These are phyloP conservation scores for Capronia coronata DNA, from an alignment of 2,329 filamentous ascomycete genomes.

Conservation along the genomic window DNA sequence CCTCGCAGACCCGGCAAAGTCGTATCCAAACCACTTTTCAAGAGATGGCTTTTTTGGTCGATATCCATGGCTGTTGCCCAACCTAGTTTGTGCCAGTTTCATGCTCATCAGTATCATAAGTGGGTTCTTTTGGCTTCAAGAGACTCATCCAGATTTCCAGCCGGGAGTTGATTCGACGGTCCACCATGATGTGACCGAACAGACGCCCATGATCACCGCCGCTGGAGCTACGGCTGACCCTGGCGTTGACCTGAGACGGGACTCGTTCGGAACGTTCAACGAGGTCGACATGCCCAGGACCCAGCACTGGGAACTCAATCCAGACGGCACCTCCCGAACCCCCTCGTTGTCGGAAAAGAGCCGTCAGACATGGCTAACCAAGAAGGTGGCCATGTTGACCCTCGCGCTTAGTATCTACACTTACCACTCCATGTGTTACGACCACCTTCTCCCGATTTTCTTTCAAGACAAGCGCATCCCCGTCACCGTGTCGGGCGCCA, in stretches of 20 bases:
- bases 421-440: conserved; percentile 87
- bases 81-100: conserved; percentile 71
- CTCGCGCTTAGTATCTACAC: conserved; percentile 84
- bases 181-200: conserved; percentile 44
- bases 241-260: conserved; percentile 65
- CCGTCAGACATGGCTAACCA: conserved; percentile 49
- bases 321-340: conserved; percentile 40
- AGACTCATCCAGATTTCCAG: conserved; percentile 82
- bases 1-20: conserved; percentile 69
- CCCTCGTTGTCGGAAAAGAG: conserved; percentile 36
- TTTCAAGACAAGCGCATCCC: conserved; percentile 66
- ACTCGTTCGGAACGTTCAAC: conserved; percentile 71
- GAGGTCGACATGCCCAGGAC: conserved; percentile 50
- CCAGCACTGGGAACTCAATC: conserved; percentile 47
- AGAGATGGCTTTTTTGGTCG: conserved; percentile 59
- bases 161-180: conserved; percentile 41
- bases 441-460: conserved; percentile 87
- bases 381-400: conserved; percentile 66
- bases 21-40: conserved; percentile 67
- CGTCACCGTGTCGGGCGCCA: conserved; percentile 33
- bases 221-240: conserved; percentile 68
- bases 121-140: conserved; percentile 74
- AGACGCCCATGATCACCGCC: conserved; percentile 69
- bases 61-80: conserved; percentile 85
- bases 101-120: conserved; percentile 71